Conservation (phyloP, 192 early-diverging fungal species). For the Ramicandelaber brevisporus region DNA sequence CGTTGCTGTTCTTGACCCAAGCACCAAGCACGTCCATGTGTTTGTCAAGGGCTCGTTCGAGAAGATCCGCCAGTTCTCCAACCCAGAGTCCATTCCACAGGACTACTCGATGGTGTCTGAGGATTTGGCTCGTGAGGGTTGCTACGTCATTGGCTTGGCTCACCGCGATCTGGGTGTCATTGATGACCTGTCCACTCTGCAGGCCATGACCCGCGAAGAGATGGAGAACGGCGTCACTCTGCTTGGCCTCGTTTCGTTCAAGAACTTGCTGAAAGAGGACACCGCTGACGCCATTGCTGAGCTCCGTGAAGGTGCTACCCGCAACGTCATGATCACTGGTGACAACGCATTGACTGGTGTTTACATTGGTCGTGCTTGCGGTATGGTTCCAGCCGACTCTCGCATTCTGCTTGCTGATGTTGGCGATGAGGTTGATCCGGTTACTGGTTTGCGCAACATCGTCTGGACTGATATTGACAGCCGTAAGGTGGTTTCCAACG, state of each 20-base stretch:
- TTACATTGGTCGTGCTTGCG: slow-evolving; percentile 37
- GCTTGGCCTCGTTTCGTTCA: slow-evolving; percentile 39
- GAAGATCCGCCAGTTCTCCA: slow-evolving; percentile 23
- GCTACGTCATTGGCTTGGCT: slow-evolving; percentile 57
- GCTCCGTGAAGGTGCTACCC: slow-evolving; percentile 32
- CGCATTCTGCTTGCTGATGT: slow-evolving; percentile 30
- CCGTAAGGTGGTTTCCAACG: slow-evolving; percentile 13
- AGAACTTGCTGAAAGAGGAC: slow-evolving; percentile 51
- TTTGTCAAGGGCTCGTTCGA: slow-evolving; percentile 65
- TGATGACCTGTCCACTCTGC: slow-evolving; percentile 11
- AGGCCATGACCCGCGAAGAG: slow-evolving; percentile 21
- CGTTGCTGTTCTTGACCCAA: slow-evolving; percentile 28
- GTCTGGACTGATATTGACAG: slow-evolving; percentile 33
- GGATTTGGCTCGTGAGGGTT: slow-evolving; percentile 36
- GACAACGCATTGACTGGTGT: slow-evolving; percentile 50
- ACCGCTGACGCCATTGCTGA: slow-evolving; percentile 34
- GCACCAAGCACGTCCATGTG: slow-evolving; percentile 23
- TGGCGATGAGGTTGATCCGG: too few relatives aligned
- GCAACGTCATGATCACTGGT: slow-evolving; percentile 65
- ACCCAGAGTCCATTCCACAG: slow-evolving; percentile 15
- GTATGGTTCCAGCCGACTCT: slow-evolving; percentile 25
- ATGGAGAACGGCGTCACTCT: slow-evolving; percentile 26
- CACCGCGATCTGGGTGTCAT: slow-evolving; percentile 26
- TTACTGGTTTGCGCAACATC: too few relatives aligned
- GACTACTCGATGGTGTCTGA: slow-evolving; percentile 27